Evolutionary conservation across 1,284 basidiomycete species (phyloP).

Genomic region (Puccinia horiana): DNA sequence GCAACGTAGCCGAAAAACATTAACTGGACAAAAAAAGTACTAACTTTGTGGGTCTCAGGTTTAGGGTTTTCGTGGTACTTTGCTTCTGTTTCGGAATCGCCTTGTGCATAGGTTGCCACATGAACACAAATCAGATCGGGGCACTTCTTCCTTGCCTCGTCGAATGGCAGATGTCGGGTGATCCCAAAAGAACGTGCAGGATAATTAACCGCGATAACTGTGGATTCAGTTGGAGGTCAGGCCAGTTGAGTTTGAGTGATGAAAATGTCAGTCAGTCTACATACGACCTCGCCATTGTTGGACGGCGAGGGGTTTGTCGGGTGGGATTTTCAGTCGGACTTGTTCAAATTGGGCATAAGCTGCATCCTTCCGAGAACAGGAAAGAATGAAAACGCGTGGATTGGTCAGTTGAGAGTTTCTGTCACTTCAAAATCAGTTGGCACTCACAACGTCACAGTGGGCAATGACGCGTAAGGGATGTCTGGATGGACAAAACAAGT

Average conservation of each 20-base stretch:
- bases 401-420: not conserved
- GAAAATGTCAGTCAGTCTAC: not conserved
- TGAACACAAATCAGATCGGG: conserved; percentile 41
- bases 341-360: conserved; percentile 48
- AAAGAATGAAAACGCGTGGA: not conserved
- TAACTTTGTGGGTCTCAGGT: conserved; percentile 38
- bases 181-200: conserved; percentile 87
- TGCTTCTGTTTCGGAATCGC: conserved; percentile 23
- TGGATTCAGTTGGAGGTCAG: not conserved
- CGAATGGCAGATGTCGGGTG: conserved; percentile 63
- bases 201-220: conserved; percentile 87
- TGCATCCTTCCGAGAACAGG: conserved; percentile 17
- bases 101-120: conserved; percentile 40
- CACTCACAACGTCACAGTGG: conserved; percentile 73
- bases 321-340: conserved; percentile 43
- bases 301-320: conserved; percentile 77
- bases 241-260: not conserved
- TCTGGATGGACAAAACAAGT: conserved; percentile 48
- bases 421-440: too few relatives aligned
- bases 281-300: conserved; percentile 78
- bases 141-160: conserved; percentile 32
- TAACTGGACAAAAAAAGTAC: not conserved
- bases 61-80: conserved; percentile 38
- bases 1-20: not conserved
- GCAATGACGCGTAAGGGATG: conserved; percentile 67